Evolutionary conservation across 768 basidiomycete genomes (phyloP).

Genomic region (Asterophora lycoperdoides): DNA sequence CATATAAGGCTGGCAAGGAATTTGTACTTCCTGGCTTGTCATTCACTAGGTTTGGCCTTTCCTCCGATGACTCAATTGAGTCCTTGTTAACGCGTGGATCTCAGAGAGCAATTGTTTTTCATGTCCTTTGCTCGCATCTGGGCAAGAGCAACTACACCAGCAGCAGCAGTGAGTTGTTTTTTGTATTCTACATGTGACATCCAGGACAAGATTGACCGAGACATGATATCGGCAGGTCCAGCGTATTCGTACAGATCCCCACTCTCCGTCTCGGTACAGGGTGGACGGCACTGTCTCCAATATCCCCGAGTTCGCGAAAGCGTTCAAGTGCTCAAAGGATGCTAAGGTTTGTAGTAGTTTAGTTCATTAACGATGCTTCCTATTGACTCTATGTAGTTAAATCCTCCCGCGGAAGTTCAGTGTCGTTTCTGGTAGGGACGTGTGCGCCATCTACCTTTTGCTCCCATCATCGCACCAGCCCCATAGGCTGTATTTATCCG

Average conservation of each 20-base stretch:
- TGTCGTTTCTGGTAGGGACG: constrained; percentile 73
- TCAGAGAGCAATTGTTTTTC: constrained; percentile 91
- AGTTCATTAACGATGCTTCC: neutral
- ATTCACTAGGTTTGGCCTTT: constrained; percentile 54
- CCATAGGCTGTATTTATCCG: constrained; percentile 6
- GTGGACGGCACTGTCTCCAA: constrained; percentile 86
- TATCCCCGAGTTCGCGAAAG: constrained; percentile 82
- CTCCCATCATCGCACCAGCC: neutral
- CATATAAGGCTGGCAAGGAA: constrained; percentile 55
- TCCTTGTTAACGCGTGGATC: constrained; percentile 3
- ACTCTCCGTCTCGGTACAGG: constrained; percentile 76
- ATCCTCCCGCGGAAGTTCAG: constrained; percentile 73
- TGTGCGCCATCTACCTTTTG: constrained; percentile 1
- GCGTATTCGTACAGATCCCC: constrained; percentile 83
- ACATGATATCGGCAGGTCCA: constrained; percentile 45
- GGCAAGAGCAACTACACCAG: constrained; percentile 78
- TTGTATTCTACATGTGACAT: too few species aligned
- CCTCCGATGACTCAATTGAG: neutral
- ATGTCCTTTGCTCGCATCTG: constrained; percentile 86
- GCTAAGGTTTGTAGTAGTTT: constrained; percentile 55
- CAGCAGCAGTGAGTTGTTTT: constrained; percentile 54
- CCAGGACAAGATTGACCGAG: neutral
- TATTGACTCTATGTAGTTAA: constrained; percentile 45
- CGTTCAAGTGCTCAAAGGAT: constrained; percentile 75
- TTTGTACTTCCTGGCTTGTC: constrained; percentile 78